phyloP scores from a whole-genome alignment of 441 rosid genomes.

The Pelargonium cotyledonis region DNA sequence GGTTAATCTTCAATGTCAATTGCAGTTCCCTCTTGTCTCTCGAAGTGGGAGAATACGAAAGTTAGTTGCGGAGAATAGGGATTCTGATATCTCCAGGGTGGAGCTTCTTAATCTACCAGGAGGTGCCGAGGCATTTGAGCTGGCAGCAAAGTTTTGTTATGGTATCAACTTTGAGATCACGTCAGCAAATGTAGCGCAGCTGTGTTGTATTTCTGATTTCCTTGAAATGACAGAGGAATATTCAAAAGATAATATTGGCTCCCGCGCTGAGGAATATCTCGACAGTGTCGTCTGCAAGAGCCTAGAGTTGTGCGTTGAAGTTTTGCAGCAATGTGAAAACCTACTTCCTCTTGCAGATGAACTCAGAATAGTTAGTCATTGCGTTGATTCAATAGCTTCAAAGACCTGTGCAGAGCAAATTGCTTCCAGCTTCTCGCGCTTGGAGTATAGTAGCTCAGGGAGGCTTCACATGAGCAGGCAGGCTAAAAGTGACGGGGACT shows the following conservation, averaged over 20 bases:
- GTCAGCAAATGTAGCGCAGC: slow-evolving; percentile 75
- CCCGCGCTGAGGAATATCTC: slow-evolving; percentile 85
- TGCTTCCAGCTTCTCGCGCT: slow-evolving; percentile 91
- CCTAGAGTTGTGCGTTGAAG: slow-evolving; percentile 82
- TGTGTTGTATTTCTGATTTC: slow-evolving; percentile 75
- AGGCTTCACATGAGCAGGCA: slow-evolving; percentile 91
- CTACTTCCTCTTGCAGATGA: slow-evolving; percentile 93
- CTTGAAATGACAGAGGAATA: slow-evolving; percentile 91
- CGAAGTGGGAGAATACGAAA: slow-evolving; percentile 80
- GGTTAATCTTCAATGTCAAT: slow-evolving; percentile 18
- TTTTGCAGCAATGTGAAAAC: slow-evolving; percentile 78
- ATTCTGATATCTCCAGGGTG: slow-evolving; percentile 82
- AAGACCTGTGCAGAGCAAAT: slow-evolving; percentile 91
- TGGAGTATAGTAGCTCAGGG: slow-evolving; percentile 97
- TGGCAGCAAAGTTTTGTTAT: slow-evolving; percentile 92
- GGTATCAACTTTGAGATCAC: slow-evolving; percentile 93
- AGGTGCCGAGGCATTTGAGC: slow-evolving; percentile 73
- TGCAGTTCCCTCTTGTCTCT: slow-evolving; percentile 96
- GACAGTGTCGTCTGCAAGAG: slow-evolving; percentile 79
- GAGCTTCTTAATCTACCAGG: slow-evolving; percentile 92
- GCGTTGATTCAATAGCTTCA: slow-evolving; percentile 86
- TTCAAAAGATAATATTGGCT: slow-evolving; percentile 76
- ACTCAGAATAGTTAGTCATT: slow-evolving; percentile 63
- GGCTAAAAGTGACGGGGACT: slow-evolving; percentile 73
- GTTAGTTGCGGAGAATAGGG: slow-evolving; percentile 79